Base-by-base conservation (phyloP, 192 early-diverging fungal species). In the Podila verticillata region DNA sequence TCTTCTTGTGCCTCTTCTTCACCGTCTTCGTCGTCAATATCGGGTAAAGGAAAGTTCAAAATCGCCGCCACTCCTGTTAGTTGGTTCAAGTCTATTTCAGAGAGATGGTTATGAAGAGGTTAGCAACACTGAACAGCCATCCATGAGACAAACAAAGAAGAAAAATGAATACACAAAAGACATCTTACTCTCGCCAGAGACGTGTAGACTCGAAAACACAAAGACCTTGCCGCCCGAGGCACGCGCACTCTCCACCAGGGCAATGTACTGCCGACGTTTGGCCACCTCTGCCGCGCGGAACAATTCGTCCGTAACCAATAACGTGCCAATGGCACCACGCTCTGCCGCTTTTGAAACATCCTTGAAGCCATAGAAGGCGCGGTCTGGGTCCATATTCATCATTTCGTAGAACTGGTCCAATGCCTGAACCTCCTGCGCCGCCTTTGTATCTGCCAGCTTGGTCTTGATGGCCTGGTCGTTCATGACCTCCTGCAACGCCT, bases 51-150 rank as follows among this genome's bases (percentile, higher is more conserved):
- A 64, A 97, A 99, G 61, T 89, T 93, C 48, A 97, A 84, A 56
- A 97, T 95, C 6, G 96, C 95, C 12, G 98, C 98, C 7, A 99
- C 94, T 29, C 98, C 98, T 22, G 96, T 93, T 47, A 99, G 83
- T 84, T 98, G 96, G 72, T 90, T 92, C 17, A 99, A 86, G 82
- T 98, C 90, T 91, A 70, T n/a, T 57, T 35, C 58, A 30, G 48
- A 19, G 19, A 66, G 48, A 34, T 64, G 34, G 13, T 61, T 54
- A 36, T 28, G 29, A 31, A 44, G 58, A 48, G 34, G 47, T 9
- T 48, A 29, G 48, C 1, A 7, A 7, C 57, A 70, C 5, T 28
- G 7, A 7, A 47, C 2, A 7, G 10, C 31, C 9, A 4, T 9
- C 1, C n/a, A 39, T 35, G 7, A 66, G 8, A 54, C 7, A 47